Conservation (phyloP, 164 flowering plant species). For the Sedum album region DNA sequence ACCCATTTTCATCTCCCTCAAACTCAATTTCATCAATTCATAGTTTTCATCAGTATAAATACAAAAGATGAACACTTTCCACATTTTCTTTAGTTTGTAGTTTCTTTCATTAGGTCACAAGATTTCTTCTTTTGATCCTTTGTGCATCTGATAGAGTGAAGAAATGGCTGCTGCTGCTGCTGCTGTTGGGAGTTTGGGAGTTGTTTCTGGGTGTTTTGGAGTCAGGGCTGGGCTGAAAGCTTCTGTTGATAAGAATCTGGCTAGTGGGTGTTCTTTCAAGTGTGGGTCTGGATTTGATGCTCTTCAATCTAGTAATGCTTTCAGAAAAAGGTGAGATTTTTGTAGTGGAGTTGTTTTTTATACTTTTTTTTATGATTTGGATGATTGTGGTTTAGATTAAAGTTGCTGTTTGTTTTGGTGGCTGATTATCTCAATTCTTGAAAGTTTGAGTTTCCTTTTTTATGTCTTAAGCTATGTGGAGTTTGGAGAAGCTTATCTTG, state of each 20-base stretch:
- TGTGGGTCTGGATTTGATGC: slow-evolving; percentile 14
- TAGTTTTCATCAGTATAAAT: background rate
- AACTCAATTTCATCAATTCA: background rate
- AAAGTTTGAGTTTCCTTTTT: too few species aligned
- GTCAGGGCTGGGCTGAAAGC: background rate
- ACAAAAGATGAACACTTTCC: background rate
- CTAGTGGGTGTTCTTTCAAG: slow-evolving; percentile 2
- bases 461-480: too few species aligned
- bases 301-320: slow-evolving; percentile 11
- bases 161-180: background rate
- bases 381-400: background rate
- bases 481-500: too few species aligned
- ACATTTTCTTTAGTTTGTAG: background rate
- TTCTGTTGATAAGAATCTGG: slow-evolving; percentile 13
- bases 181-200: background rate
- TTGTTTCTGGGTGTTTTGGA: background rate
- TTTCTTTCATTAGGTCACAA: background rate
- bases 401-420: background rate
- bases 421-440: too few species aligned
- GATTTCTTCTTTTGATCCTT: background rate
- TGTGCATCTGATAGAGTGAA: background rate
- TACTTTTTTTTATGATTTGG: too few species aligned
- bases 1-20: background rate
- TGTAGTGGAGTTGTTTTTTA: background rate
- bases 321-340: slow-evolving; percentile 14